A percentile compares a stretch with the other conserved stretches of the same genome.
These are phyloP conservation scores for Curvularia verruculosa DNA, from an alignment of 2,329 filamentous ascomycete species.

Conservation along the genomic window DNA sequence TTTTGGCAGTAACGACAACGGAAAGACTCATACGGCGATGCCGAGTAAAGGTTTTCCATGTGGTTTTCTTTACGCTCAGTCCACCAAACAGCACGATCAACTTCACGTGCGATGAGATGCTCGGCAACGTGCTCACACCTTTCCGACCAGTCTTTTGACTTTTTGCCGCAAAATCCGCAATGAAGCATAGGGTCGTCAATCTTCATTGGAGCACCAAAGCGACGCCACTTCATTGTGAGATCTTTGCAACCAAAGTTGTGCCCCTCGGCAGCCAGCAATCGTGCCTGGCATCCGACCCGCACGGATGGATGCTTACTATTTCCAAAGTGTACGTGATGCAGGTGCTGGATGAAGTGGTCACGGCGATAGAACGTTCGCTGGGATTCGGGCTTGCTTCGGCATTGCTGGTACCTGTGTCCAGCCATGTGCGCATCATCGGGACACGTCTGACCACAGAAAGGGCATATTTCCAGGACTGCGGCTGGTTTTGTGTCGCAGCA, in stretches of 20 bases:
- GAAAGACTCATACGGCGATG: conserved; percentile 39
- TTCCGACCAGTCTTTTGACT: conserved; percentile 39
- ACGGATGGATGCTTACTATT: conserved; percentile 44
- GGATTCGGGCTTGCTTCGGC: conserved; percentile 41
- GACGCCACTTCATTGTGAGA: conserved; percentile 43
- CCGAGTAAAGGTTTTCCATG: conserved; percentile 39
- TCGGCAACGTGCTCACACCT: conserved; percentile 44
- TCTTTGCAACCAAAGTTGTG: conserved; percentile 47
- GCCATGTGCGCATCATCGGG: conserved; percentile 46
- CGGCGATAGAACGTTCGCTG: conserved; percentile 47
- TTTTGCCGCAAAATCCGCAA: conserved; percentile 45
- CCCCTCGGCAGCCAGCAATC: conserved; percentile 35
- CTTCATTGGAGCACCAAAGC: conserved; percentile 45
- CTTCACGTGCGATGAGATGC: conserved; percentile 39
- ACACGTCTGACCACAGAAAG: conserved; percentile 40
- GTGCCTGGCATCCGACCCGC: conserved; percentile 41
- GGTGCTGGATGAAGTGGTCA: conserved; percentile 45
- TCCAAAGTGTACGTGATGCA: conserved; percentile 46
- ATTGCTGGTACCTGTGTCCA: conserved; percentile 45
- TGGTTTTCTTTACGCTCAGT: conserved; percentile 41
- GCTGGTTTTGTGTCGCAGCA: conserved; percentile 40
- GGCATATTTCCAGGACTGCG: conserved; percentile 33
- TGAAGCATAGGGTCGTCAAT: conserved; percentile 45
- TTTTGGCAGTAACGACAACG: conserved; percentile 45
- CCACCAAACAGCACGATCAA: conserved; percentile 43